Evolutionary conservation across 2,329 filamentous ascomycete genomes (phyloP).

Genomic region (Epichloe elymi): DNA sequence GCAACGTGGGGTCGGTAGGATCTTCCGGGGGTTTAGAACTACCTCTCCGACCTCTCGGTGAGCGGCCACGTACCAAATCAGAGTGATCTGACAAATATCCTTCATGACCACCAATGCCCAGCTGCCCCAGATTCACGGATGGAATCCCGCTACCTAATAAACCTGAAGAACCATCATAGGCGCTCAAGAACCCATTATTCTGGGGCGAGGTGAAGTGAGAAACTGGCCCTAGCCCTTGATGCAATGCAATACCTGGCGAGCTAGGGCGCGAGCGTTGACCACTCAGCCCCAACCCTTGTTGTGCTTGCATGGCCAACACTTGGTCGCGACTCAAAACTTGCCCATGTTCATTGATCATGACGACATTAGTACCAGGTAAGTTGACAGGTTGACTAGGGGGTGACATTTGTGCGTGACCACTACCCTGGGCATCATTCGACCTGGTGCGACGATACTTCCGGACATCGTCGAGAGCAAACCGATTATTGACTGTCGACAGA

Average conservation of each 20-base stretch:
- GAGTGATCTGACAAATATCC: conserved; percentile 91
- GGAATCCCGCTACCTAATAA: conserved; percentile 58
- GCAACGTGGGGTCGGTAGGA: conserved; percentile 75
- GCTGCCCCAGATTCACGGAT: conserved; percentile 57
- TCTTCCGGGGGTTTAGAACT: conserved; percentile 99
- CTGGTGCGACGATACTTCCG: conserved; percentile 88
- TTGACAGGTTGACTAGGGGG: conserved; percentile 49
- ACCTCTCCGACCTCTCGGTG: conserved; percentile 79
- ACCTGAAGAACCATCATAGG: conserved; percentile 66
- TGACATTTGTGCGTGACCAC: conserved; percentile 49
- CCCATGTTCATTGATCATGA: conserved; percentile 91
- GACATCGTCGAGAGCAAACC: conserved; percentile 91
- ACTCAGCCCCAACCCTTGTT: conserved; percentile 45
- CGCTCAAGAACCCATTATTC: conserved; percentile 85
- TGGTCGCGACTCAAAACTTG: conserved; percentile 80
- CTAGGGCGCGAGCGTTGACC: conserved; percentile 73
- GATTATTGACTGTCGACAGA: conserved; percentile 94
- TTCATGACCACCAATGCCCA: conserved; percentile 58
- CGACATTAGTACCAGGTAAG: conserved; percentile 61
- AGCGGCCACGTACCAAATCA: conserved; percentile 79
- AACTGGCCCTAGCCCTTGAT: conserved; percentile 48
- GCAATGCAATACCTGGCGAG: conserved; percentile 79
- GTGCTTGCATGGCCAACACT: conserved; percentile 65
- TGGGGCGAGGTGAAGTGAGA: conserved; percentile 74
- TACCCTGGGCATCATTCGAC: conserved; percentile 66